Base-by-base conservation (phyloP, 176 grass and related monocot species). In the Oryza punctata region DNA sequence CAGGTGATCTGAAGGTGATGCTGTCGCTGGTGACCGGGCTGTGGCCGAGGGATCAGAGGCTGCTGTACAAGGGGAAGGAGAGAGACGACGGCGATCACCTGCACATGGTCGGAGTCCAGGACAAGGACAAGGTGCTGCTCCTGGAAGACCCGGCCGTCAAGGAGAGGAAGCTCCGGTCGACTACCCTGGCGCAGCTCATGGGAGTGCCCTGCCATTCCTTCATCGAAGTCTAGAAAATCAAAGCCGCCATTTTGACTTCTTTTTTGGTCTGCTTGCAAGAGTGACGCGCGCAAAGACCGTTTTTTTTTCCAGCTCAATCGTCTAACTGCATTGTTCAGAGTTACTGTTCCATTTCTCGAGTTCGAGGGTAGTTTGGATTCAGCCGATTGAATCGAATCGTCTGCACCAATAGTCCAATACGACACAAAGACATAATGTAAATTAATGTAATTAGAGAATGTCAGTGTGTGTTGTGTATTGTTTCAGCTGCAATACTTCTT, bases 41-140 rank as follows among this genome's bases (percentile, higher is more conserved):
- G n/a, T 92, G 92, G 90, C 91, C 92, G 33, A 86, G 85, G 67
- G 95, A 98, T 63, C 92, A 95, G 86, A 89, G 91, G 70, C 92
- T 97, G 65, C 77, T 97, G 69, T 97, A 89, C 85, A 94, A 81
- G 37, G 95, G 95, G 10, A 91, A 91, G 78, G 95, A 97, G 79
- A 88, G 91, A 72, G 91, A 95, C 61, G 92, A 98, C 52, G 28
- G 40, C 76, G 95, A 93, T 37, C 92, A 95, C 78, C 86, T 98
- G 35, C 96, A 98, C 89, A 98, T 98, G 90, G 85, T 94, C 7
- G 92, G 92, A 21, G 91, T 95, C 3, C 87, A 91, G 70, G 89
- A 95, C 78, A 86, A 86, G 90, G 90, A 93, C 88, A 98, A 95
- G 85, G 85, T 98, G 86, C 89, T 98, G 19, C 92, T 95, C 15